phyloP scores from a whole-genome alignment of 164 flowering plant genomes.

The Pachysandra terminalis region DNA sequence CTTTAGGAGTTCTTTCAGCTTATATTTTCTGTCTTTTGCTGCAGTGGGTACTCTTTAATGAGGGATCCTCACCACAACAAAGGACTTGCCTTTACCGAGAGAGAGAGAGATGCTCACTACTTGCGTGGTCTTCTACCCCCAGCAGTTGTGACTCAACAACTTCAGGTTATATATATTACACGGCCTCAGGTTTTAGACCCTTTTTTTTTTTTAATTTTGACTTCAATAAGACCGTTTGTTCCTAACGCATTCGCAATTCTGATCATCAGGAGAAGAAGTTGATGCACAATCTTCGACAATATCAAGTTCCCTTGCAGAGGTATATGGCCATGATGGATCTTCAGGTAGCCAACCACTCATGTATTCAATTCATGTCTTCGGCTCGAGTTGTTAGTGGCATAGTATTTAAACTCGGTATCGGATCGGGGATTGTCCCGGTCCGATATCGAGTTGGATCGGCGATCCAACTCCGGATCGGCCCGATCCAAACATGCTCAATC shows the following conservation, averaged over 20 bases:
- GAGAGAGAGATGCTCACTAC: slow-evolving; percentile 65
- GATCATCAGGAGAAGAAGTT: slow-evolving; percentile 44
- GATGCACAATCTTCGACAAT: slow-evolving; percentile 48
- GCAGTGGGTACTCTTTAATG: slow-evolving; percentile 48
- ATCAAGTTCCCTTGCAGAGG: slow-evolving; percentile 54
- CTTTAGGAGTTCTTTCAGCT: background rate
- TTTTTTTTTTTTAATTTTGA: background rate
- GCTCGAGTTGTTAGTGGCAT: no score
- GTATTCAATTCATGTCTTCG: no score
- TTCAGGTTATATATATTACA: slow-evolving; percentile 39
- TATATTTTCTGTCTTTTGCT: slow-evolving; percentile 1
- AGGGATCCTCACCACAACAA: slow-evolving; percentile 64
- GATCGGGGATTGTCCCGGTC: no score
- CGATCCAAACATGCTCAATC: no score
- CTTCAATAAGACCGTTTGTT: background rate
- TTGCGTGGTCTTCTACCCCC: no score
- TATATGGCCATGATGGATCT: slow-evolving; percentile 68
- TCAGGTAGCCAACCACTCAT: slow-evolving; percentile 29
- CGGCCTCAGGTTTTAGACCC: background rate
- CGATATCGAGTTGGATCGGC: no score
- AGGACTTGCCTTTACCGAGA: slow-evolving; percentile 55
- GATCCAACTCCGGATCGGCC: no score
- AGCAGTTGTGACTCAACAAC: slow-evolving; percentile 38
- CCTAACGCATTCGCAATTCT: background rate
- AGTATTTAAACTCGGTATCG: no score